Evolutionary conservation across 371 early-diverging fungal genomes (phyloP).

Genomic region (Mucor mucedo): DNA sequence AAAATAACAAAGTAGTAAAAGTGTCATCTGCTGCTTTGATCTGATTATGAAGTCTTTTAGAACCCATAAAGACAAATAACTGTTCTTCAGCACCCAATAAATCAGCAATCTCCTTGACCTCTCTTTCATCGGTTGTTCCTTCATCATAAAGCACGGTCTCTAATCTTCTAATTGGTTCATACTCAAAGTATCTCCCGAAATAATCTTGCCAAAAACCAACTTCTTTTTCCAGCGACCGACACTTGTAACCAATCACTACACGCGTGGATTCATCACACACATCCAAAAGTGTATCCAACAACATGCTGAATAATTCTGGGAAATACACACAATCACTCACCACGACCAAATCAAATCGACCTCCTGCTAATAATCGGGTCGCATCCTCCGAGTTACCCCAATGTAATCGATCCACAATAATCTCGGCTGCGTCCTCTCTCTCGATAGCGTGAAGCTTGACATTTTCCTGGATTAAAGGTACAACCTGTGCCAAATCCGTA

Average conservation of each 20-base stretch:
- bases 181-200: slow-evolving; percentile 61
- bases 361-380: slow-evolving; percentile 25
- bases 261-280: slow-evolving; percentile 45
- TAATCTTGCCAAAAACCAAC: slow-evolving; percentile 67
- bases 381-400: slow-evolving; percentile 61
- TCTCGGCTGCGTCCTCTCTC: slow-evolving; percentile 15
- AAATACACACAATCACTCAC: slow-evolving; percentile 66
- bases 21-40: slow-evolving; percentile 61
- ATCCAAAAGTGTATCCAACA: slow-evolving; percentile 51
- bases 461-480: slow-evolving; percentile 59
- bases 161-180: slow-evolving; percentile 55
- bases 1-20: slow-evolving; percentile 57
- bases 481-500: slow-evolving; percentile 62
- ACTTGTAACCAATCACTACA: slow-evolving; percentile 65
- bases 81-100: slow-evolving; percentile 57
- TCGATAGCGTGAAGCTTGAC: slow-evolving; percentile 30
- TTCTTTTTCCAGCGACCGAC: slow-evolving; percentile 63
- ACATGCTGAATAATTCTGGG: slow-evolving; percentile 57
- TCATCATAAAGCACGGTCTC: slow-evolving; percentile 3
- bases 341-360: slow-evolving; percentile 53
- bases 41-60: slow-evolving; percentile 39
- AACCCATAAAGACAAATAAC: slow-evolving; percentile 52
- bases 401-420: slow-evolving; percentile 50
- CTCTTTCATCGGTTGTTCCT: background rate
- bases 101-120: slow-evolving; percentile 21